Percentiles rank a stretch among this genome's conserved stretches.
Evolutionary conservation across 352 stramenopile species (phyloP).

Genomic region (Globisporangium alternatum): DNA sequence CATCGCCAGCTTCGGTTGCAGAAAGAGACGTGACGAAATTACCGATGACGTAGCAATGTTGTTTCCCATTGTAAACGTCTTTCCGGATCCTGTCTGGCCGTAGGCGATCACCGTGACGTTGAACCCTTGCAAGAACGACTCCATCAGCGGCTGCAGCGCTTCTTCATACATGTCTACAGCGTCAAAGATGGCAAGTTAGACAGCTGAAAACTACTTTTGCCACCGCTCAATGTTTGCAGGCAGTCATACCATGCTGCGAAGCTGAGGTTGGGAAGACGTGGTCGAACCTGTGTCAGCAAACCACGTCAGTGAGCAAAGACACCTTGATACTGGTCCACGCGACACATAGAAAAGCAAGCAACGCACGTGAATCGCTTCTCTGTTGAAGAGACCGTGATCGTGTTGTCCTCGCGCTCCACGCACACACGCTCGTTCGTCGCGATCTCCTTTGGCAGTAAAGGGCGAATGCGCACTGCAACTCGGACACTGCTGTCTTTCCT

Average conservation of each 20-base stretch:
- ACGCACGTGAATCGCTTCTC: slow-evolving; percentile 71
- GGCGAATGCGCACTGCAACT: slow-evolving; percentile 77
- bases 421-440: slow-evolving; percentile 41
- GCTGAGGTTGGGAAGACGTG: slow-evolving; percentile 68
- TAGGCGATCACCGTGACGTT: slow-evolving; percentile 89
- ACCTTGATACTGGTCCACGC: not conserved
- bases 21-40: slow-evolving; percentile 38
- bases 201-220: not conserved
- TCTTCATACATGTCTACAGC: slow-evolving; percentile 60
- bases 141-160: slow-evolving; percentile 72
- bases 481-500: slow-evolving; percentile 68
- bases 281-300: slow-evolving; percentile 54
- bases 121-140: slow-evolving; percentile 86
- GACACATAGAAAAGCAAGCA: not conserved
- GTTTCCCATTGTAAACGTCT: slow-evolving; percentile 87
- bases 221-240: not conserved
- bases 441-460: slow-evolving; percentile 76
- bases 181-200: not conserved
- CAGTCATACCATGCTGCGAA: slow-evolving; percentile 38
- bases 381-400: slow-evolving; percentile 33
- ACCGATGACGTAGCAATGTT: slow-evolving; percentile 38
- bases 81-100: slow-evolving; percentile 81
- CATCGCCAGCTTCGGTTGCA: slow-evolving; percentile 11
- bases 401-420: slow-evolving; percentile 35
- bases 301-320: not conserved